A percentile compares a stretch with the other conserved stretches of the same genome.
phyloP scores from a whole-genome alignment of 495 filamentous ascomycete genomes.

The Neurospora sp. region DNA sequence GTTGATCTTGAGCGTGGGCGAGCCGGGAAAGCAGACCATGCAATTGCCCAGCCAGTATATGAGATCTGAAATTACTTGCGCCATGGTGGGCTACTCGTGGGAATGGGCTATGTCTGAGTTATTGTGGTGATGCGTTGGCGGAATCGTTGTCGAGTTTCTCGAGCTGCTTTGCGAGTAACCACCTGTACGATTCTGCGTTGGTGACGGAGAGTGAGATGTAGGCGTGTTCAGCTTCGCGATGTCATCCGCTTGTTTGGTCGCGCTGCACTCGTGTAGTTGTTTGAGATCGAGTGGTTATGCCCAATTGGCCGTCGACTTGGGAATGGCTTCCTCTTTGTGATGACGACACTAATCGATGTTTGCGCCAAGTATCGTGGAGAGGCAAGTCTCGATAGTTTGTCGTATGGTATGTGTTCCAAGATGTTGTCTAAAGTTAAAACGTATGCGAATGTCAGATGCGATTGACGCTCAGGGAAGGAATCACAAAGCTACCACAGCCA shows the following conservation, averaged over 20 bases:
- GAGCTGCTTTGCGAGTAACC: background rate
- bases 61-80: conserved; percentile 78
- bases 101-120: background rate
- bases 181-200: background rate
- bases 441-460: background rate
- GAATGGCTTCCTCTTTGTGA: background rate
- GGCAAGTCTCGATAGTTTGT: background rate
- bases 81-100: conserved; percentile 43
- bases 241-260: background rate
- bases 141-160: background rate
- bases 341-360: background rate
- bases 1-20: conserved; percentile 91
- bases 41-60: conserved; percentile 87
- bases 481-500: background rate
- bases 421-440: background rate
- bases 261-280: background rate
- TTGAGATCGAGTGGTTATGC: background rate
- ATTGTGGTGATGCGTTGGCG: background rate
- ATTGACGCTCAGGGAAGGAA: background rate
- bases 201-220: background rate
- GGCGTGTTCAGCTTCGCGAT: background rate
- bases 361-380: background rate
- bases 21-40: conserved; percentile 89
- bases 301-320: background rate
- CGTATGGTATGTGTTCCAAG: background rate